Evolutionary conservation across 1,139 yeast genomes (phyloP), one percentile per base, ranked within the genome.

Genomic region (Schizosaccharomyces versatilis): DNA sequence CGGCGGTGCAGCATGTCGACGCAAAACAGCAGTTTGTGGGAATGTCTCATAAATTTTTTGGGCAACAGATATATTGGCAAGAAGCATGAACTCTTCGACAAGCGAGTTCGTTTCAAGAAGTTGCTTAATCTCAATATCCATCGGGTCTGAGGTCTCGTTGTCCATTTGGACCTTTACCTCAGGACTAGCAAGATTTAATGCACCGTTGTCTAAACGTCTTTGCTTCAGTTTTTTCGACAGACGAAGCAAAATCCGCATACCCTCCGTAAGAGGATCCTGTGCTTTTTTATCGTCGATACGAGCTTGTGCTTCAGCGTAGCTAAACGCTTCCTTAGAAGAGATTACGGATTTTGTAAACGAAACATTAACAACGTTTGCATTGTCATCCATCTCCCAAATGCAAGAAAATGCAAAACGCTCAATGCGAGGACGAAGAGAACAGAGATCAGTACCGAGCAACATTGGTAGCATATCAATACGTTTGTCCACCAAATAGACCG

Each of bases 381-480:
- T 73, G 54, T 78, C 78, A 61, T 93, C 93, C 63, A 93, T 72
- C 67, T 88, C 97, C 98, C 98, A 93, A 54, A 93, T 69, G 1
- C 88, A 95, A 7, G 95, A 85, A 66, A 93, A 93, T 0, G 98
- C 94, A 71, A 80, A 93, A 67, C 99, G 77, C 61, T 90, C 98
- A 52, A 93, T 97, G 66, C 84, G 81, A 6, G 98, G 96, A 64
- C 84, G 84, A 63, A 93, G 74, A 2, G 98, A 93, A 72, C 99
- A 93, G 63, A 93, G 71, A 67, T 93, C 93, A 1, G 98, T 93
- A 66, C 98, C 98, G 58, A 93, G 73, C 54, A 93, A 71, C 81
- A 84, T 81, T 2, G 99, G 99, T 62, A 93, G 74, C 99, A 93
- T 93, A 74, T 93, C 99, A 62, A 93, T 93, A 74, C 99, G 84